Conservation (phyloP, 31 red algal species). For the Odonthalia washingtoniensis region DNA sequence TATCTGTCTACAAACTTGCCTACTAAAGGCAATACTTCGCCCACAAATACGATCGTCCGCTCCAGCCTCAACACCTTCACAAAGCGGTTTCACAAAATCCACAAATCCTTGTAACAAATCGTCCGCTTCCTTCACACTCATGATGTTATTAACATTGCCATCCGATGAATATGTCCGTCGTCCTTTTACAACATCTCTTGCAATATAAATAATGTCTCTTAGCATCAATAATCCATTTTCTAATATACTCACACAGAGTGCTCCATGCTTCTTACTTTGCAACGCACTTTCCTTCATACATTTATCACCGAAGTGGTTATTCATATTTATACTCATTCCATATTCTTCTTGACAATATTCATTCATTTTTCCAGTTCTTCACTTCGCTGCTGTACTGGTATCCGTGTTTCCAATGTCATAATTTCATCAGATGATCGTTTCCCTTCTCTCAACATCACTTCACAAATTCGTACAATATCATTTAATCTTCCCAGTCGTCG, state of each 20-base stretch:
- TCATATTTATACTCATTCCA: slow-evolving; percentile 40
- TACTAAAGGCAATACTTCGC: slow-evolving; percentile 48
- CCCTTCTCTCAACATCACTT: slow-evolving; percentile 48
- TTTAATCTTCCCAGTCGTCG: too few species aligned
- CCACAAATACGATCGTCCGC: slow-evolving; percentile 45
- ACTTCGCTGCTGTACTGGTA: too few species aligned
- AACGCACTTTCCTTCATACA: slow-evolving; percentile 57
- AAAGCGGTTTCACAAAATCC: slow-evolving; percentile 59
- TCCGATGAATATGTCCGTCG: background rate
- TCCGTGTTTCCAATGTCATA: slow-evolving; percentile 60
- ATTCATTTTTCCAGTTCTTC: too few species aligned
- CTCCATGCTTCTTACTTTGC: slow-evolving; percentile 43
- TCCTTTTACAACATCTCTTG: slow-evolving; percentile 53
- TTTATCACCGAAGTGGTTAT: too few species aligned
- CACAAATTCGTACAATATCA: slow-evolving; percentile 64
- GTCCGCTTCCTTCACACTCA: slow-evolving; percentile 46
- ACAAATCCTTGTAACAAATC: slow-evolving; percentile 52
- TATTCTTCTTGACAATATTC: slow-evolving; percentile 72
- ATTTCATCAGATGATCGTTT: slow-evolving; percentile 58
- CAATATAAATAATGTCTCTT: slow-evolving; percentile 66
- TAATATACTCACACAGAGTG: slow-evolving; percentile 55
- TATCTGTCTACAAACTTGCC: slow-evolving; percentile 76
- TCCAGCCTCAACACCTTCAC: slow-evolving; percentile 62
- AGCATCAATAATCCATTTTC: slow-evolving; percentile 75
- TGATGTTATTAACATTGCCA: background rate